phyloP scores from a whole-genome alignment of 2,329 filamentous ascomycete species.

The Didymella keratinophila region DNA sequence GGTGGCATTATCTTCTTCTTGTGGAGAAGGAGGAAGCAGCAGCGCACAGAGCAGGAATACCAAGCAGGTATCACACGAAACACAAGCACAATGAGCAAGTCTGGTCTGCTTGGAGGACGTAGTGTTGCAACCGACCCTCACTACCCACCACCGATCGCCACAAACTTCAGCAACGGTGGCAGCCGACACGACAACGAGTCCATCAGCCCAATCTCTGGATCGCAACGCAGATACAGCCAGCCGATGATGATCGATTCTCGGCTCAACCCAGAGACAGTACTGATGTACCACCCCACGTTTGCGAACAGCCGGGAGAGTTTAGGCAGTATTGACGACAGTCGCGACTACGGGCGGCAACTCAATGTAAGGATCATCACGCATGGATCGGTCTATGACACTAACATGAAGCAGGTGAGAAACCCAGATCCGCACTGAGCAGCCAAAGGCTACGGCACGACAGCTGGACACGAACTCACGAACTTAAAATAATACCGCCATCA shows the following conservation, averaged over 20 bases:
- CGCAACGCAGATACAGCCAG: conserved; percentile 52
- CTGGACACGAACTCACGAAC: conserved; percentile 12
- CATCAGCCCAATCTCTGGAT: conserved; percentile 45
- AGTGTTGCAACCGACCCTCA: conserved; percentile 26
- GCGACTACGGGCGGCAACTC: conserved; percentile 58
- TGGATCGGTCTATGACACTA: conserved; percentile 12
- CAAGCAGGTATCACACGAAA: conserved; percentile 50
- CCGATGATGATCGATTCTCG: conserved; percentile 58
- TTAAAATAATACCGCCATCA: conserved; percentile 2
- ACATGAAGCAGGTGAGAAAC: conserved; percentile 41
- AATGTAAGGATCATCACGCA: conserved; percentile 45
- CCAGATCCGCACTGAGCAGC: conserved; percentile 38
- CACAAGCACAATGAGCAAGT: conserved; percentile 58
- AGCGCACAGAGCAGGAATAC: conserved; percentile 29
- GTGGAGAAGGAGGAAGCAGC: conserved; percentile 45
- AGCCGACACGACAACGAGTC: conserved; percentile 44
- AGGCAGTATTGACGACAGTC: conserved; percentile 56
- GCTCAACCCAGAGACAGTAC: conserved; percentile 57
- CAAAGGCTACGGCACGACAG: neutral
- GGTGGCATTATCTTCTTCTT: conserved; percentile 52
- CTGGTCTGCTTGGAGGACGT: conserved; percentile 51
- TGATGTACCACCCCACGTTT: conserved; percentile 49
- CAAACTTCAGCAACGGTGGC: conserved; percentile 39
- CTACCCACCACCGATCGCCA: conserved; percentile 37
- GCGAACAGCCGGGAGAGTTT: conserved; percentile 56